A percentile compares a stretch with the other conserved stretches of the same genome.
phyloP scores from a whole-genome alignment of 768 basidiomycete species.

The Boletus sp. region DNA sequence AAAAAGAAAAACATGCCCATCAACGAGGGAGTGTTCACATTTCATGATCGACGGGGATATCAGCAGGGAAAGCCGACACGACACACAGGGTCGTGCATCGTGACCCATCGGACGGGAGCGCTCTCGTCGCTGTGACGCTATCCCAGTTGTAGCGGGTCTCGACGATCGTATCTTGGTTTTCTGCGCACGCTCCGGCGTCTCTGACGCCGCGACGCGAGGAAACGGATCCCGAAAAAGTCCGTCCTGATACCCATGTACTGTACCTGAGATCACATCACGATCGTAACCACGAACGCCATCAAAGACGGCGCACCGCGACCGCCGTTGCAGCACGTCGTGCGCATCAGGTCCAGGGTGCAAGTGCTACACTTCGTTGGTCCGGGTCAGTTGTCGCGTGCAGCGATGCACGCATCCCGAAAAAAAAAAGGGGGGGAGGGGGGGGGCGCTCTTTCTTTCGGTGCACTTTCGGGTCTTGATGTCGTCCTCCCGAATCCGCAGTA shows the following conservation, averaged over 20 bases:
- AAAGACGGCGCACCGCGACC: not conserved
- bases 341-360: not conserved
- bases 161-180: too few relatives aligned
- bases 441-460: too few relatives aligned
- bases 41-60: too few relatives aligned
- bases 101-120: not conserved
- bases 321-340: not conserved
- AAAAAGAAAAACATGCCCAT: not conserved
- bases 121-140: too few relatives aligned
- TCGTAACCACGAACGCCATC: not conserved
- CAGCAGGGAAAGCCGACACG: too few relatives aligned
- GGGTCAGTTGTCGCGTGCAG: not conserved
- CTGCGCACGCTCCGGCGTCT: not conserved
- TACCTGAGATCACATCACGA: not conserved
- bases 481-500: not conserved
- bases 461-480: not conserved
- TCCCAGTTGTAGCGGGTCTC: too few relatives aligned
- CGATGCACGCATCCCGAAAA: not conserved
- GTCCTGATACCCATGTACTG: not conserved
- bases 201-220: too few relatives aligned
- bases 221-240: not conserved
- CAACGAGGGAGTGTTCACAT: too few relatives aligned
- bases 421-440: too few relatives aligned
- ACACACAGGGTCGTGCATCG: not conserved
- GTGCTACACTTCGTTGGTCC: not conserved